Evolutionary conservation across 202 grass and related monocot species (phyloP).

Genomic region (Elaeis oleifera): DNA sequence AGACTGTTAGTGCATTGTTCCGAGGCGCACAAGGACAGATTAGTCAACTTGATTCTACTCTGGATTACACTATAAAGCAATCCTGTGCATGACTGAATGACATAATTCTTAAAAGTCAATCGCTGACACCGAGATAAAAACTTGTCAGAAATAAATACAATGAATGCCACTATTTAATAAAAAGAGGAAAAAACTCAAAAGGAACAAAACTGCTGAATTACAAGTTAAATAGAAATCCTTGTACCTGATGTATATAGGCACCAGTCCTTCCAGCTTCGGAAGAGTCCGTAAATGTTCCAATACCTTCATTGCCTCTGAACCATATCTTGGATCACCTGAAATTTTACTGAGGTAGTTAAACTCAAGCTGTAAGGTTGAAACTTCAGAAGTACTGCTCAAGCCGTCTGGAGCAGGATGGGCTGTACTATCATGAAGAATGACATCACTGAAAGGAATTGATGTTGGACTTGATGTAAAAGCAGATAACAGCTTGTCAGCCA

Average conservation of each 20-base stretch:
- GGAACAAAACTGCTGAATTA: no score
- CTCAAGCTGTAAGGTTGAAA: constrained; percentile 82
- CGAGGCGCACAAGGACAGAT: no score
- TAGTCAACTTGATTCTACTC: no score
- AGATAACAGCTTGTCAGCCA: constrained; percentile 66
- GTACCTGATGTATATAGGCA: constrained; percentile 95
- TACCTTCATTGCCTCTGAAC: constrained; percentile 77
- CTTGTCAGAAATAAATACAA: no score
- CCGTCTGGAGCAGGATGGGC: constrained; percentile 77
- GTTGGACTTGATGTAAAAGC: constrained; percentile 89
- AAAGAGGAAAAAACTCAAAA: constrained; percentile 1
- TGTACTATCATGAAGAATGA: constrained; percentile 65
- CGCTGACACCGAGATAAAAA: no score
- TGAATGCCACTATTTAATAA: not conserved
- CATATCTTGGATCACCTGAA: constrained; percentile 83
- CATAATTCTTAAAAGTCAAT: no score
- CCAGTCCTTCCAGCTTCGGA: constrained; percentile 79
- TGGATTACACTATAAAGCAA: no score
- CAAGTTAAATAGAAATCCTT: not conserved
- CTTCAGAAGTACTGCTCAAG: constrained; percentile 92
- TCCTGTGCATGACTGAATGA: no score
- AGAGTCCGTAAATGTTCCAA: constrained; percentile 82
- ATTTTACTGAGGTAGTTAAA: constrained; percentile 94
- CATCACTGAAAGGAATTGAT: constrained; percentile 88
- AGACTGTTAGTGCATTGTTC: no score